Evolutionary conservation across 495 filamentous ascomycete genomes (phyloP).

Genomic region (Haplographium delicatum): DNA sequence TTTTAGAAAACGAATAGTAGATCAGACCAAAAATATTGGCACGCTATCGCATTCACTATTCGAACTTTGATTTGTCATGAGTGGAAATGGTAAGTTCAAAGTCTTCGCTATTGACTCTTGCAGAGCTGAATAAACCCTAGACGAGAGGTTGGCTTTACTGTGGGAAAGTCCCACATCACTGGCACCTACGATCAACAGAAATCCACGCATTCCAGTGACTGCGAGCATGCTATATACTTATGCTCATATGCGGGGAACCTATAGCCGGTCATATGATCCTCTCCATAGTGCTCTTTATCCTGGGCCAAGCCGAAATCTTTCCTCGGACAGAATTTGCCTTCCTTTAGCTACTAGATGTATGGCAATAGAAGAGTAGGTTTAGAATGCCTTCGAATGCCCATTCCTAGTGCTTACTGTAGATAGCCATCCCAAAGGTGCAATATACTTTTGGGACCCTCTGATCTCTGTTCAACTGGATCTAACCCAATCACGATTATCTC

Average conservation of each 20-base stretch:
- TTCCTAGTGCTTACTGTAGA: neutral
- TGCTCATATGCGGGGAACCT: conserved; percentile 10
- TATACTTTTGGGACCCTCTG: conserved; percentile 16
- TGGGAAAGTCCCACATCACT: too few relatives aligned
- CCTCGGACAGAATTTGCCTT: neutral
- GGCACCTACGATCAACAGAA: neutral
- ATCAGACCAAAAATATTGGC: too few relatives aligned
- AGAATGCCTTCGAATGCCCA: neutral
- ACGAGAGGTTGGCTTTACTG: neutral
- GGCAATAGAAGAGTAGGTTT: conserved; percentile 9
- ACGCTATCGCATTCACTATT: too few relatives aligned
- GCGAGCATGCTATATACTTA: conserved; percentile 16
- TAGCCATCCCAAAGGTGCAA: conserved; percentile 8
- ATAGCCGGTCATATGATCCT: conserved; percentile 2
- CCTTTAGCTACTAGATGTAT: neutral
- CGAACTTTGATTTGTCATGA: too few relatives aligned
- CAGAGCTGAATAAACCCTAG: too few relatives aligned
- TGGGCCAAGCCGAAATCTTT: neutral
- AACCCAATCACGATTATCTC: neutral
- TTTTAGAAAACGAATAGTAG: too few relatives aligned
- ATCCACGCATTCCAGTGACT: conserved; percentile 11
- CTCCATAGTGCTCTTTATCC: conserved; percentile 13
- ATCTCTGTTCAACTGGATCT: neutral
- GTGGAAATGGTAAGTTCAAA: too few relatives aligned
- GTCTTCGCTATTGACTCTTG: too few relatives aligned